Conservation (phyloP, 2,329 filamentous ascomycete species). For the Aureobasidium uvarum region DNA sequence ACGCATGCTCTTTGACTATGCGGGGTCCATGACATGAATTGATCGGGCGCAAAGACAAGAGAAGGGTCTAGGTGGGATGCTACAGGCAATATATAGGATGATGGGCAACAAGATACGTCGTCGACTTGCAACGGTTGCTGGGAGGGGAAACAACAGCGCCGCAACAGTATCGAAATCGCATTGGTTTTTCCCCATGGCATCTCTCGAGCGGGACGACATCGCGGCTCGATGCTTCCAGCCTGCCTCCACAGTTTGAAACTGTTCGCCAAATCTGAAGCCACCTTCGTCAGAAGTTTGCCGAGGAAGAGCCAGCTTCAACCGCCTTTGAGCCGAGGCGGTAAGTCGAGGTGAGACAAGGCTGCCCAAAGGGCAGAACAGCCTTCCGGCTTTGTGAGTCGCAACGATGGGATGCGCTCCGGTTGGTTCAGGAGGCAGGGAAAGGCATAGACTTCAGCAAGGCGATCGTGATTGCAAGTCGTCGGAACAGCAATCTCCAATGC, state of each 20-base stretch:
- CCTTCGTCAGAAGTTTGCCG: constrained; percentile 21
- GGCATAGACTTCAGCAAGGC: not conserved
- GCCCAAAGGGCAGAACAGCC: not conserved
- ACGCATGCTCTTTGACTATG: constrained; percentile 1
- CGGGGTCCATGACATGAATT: constrained; percentile 1
- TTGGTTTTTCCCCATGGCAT: not conserved
- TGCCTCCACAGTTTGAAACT: not conserved
- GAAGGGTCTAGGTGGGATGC: constrained; percentile 6
- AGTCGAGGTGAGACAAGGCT: constrained; percentile 16
- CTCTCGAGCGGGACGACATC: constrained; percentile 7
- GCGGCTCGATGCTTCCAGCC: constrained; percentile 21
- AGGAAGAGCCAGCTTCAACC: constrained; percentile 16
- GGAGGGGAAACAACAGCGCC: not conserved
- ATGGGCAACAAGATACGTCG: constrained; percentile 11
- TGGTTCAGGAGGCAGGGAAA: not conserved
- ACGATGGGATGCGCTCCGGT: constrained; percentile 1
- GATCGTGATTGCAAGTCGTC: not conserved
- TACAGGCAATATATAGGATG: constrained; percentile 22
- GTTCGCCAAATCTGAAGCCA: constrained; percentile 14
- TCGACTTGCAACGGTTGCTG: constrained; percentile 15
- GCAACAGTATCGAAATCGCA: not conserved
- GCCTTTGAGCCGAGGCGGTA: constrained; percentile 19
- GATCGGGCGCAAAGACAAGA: not conserved
- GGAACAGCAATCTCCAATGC: not conserved
- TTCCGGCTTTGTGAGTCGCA: not conserved